Conservation (phyloP, 257 asterid species). For the Capsicum baccatum region DNA sequence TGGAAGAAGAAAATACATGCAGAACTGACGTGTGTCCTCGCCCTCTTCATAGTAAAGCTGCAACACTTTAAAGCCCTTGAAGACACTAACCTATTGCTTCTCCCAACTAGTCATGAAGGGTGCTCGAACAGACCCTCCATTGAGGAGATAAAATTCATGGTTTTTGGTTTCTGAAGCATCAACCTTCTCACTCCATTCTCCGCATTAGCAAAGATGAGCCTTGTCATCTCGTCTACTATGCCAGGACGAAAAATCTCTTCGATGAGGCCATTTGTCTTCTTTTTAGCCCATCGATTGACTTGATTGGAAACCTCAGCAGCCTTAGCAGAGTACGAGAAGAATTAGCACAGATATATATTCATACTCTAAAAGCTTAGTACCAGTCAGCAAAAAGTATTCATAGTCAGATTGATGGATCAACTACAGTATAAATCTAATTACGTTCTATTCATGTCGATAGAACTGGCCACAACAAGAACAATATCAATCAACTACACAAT, state of each 20-base stretch:
- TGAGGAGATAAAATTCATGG: slow-evolving; percentile 34
- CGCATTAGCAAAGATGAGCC: slow-evolving; percentile 46
- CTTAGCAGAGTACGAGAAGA: slow-evolving; percentile 20
- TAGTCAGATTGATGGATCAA: no score
- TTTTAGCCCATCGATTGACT: slow-evolving; percentile 42
- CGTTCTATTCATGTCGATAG: no score
- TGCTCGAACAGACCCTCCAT: slow-evolving; percentile 34
- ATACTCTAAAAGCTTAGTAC: no score
- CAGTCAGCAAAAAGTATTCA: no score
- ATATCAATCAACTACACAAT: no score
- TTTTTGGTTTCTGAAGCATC: slow-evolving; percentile 36
- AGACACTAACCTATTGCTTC: slow-evolving; percentile 29
- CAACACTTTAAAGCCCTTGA: slow-evolving; percentile 40
- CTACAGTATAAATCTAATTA: no score
- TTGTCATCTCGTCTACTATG: slow-evolving; percentile 25
- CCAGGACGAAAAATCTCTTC: slow-evolving; percentile 41
- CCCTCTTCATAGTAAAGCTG: slow-evolving; percentile 40
- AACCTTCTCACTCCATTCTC: slow-evolving; percentile 40
- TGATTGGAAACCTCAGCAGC: slow-evolving; percentile 33
- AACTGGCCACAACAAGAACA: no score
- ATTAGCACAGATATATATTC: no score
- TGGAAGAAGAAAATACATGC: slow-evolving; percentile 43
- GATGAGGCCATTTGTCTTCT: slow-evolving; percentile 37
- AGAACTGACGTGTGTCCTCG: background rate
- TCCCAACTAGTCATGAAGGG: slow-evolving; percentile 45